phyloP scores from a whole-genome alignment of 1,139 yeast species.

The Lodderomyces metapsilosis region DNA sequence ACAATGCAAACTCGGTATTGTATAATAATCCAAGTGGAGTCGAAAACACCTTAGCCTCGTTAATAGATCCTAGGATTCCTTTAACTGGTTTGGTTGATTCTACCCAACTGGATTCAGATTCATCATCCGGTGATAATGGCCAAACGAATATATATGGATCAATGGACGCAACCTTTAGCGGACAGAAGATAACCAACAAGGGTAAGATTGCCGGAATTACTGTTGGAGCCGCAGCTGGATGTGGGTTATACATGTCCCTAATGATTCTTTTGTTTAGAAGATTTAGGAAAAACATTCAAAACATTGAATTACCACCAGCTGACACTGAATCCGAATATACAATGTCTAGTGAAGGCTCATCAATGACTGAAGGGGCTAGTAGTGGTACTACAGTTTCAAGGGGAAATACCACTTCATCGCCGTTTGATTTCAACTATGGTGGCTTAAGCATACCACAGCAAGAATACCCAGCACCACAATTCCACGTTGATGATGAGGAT shows the following conservation, averaged over 20 bases:
- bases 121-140: slow-evolving; percentile 9
- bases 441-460: neutral
- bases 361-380: slow-evolving; percentile 8
- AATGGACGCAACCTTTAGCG: slow-evolving; percentile 30
- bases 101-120: slow-evolving; percentile 10
- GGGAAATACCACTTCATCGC: neutral
- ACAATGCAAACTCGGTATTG: slow-evolving; percentile 43
- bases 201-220: slow-evolving; percentile 57
- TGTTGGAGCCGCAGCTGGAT: slow-evolving; percentile 69
- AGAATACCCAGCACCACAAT: neutral
- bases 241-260: slow-evolving; percentile 53
- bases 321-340: slow-evolving; percentile 43
- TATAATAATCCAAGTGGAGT: slow-evolving; percentile 52
- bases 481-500: neutral
- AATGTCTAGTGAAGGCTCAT: slow-evolving; percentile 19
- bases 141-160: slow-evolving; percentile 36
- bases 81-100: slow-evolving; percentile 46
- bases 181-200: slow-evolving; percentile 23
- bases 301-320: slow-evolving; percentile 41
- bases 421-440: slow-evolving; percentile 1
- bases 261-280: slow-evolving; percentile 46
- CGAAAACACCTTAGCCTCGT: slow-evolving; percentile 46
- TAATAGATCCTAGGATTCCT: slow-evolving; percentile 67
- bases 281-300: slow-evolving; percentile 31
- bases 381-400: neutral